Conservation (phyloP, 2,329 filamentous ascomycete genomes). For the Biscogniauxia sp. region DNA sequence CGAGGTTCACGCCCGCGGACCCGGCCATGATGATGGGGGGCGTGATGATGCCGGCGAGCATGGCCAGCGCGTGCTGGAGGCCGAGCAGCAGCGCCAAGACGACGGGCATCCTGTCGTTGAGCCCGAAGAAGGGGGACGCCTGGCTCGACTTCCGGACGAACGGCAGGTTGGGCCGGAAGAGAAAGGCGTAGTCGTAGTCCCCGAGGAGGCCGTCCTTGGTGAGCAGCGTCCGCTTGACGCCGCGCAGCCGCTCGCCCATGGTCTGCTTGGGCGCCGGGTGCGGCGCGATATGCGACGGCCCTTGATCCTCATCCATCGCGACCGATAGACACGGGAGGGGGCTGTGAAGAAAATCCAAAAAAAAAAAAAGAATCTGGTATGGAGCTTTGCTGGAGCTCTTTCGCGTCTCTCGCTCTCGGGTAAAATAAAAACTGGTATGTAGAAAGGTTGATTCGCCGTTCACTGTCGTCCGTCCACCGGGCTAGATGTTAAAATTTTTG, state of each 20-base stretch:
- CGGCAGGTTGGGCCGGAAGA: conserved; percentile 79
- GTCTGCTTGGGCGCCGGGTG: conserved; percentile 33
- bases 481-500: neutral
- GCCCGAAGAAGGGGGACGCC: conserved; percentile 79
- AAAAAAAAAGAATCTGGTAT: no score
- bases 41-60: conserved; percentile 74
- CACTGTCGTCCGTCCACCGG: no score
- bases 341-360: neutral
- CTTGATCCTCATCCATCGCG: conserved; percentile 56
- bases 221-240: conserved; percentile 43
- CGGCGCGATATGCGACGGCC: conserved; percentile 48
- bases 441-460: neutral
- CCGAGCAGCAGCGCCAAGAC: conserved; percentile 71
- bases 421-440: no score
- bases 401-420: no score
- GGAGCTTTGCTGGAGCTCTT: no score
- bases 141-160: conserved; percentile 66
- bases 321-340: neutral
- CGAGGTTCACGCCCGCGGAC: conserved; percentile 61
- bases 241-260: conserved; percentile 30
- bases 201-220: conserved; percentile 75
- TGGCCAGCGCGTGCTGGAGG: conserved; percentile 75
- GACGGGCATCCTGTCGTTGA: conserved; percentile 75
- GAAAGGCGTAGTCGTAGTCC: conserved; percentile 84
- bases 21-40: conserved; percentile 71